Evolutionary conservation across 495 filamentous ascomycete genomes (phyloP).

Genomic region (Eremomyces bilateralis): DNA sequence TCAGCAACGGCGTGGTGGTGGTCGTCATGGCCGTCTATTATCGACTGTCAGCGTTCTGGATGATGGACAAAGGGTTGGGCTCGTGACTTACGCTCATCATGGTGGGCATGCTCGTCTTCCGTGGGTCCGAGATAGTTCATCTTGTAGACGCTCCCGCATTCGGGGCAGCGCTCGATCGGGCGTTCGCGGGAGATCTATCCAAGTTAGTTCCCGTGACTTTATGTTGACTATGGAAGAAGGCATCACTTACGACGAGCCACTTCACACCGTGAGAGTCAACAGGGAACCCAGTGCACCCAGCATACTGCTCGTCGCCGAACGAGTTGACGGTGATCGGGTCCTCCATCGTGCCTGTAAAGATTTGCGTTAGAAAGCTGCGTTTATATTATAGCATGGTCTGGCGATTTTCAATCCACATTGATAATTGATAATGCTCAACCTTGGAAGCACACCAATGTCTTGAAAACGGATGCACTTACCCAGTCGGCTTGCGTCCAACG

Average conservation of each 20-base stretch:
- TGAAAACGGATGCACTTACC: neutral
- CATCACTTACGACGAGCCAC: constrained; percentile 78
- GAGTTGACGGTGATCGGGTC: constrained; percentile 78
- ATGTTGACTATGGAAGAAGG: neutral
- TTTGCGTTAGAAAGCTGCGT: constrained; percentile 3
- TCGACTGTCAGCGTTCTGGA: no score
- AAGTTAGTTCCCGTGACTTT: constrained; percentile 4
- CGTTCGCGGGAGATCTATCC: constrained; percentile 64
- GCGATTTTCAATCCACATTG: no score
- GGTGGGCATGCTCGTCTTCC: constrained; percentile 27
- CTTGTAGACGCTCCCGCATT: constrained; percentile 91
- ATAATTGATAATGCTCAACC: no score
- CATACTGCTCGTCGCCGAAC: constrained; percentile 87
- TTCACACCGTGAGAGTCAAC: constrained; percentile 74
- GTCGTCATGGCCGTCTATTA: no score
- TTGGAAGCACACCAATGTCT: neutral
- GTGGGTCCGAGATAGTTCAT: constrained; percentile 80
- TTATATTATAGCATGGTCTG: neutral
- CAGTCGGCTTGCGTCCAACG: constrained; percentile 61
- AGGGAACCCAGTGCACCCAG: constrained; percentile 85
- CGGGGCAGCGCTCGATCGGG: constrained; percentile 77
- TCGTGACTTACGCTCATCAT: no score
- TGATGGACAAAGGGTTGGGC: no score
- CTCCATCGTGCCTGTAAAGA: constrained; percentile 52
- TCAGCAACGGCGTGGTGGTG: no score